These are phyloP conservation scores for Penicillium digitatum DNA, from an alignment of 2,329 filamentous ascomycete species.

Conservation along the genomic window DNA sequence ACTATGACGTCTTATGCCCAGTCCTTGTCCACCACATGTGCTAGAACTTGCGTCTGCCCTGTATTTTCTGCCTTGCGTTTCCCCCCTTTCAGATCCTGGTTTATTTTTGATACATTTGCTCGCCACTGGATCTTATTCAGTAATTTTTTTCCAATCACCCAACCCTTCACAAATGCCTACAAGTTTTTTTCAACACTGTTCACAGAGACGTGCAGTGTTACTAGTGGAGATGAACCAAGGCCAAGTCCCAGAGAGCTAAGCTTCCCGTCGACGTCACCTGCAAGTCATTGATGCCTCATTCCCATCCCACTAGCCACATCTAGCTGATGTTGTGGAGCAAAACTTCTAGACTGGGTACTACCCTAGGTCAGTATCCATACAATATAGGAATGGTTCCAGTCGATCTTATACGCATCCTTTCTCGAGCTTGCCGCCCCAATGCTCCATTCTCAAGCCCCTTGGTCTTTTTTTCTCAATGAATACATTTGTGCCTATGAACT, in stretches of 20 bases:
- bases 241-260: constrained; percentile 1
- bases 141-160: background rate
- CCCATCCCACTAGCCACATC: background rate
- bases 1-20: constrained; percentile 20
- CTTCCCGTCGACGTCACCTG: constrained; percentile 26
- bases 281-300: constrained; percentile 20
- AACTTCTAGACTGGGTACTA: background rate
- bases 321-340: background rate
- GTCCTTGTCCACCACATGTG: background rate
- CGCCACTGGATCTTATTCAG: background rate
- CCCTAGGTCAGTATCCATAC: background rate
- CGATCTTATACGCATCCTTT: background rate
- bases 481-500: background rate
- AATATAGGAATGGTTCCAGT: background rate
- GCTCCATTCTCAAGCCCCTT: background rate
- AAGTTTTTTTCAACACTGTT: background rate
- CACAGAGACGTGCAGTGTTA: background rate
- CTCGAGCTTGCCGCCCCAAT: background rate
- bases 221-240: background rate
- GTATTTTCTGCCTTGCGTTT: background rate
- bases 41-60: background rate
- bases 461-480: background rate
- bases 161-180: background rate
- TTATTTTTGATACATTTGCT: background rate
- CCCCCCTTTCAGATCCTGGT: too few relatives aligned